These are phyloP conservation scores for Parsonsia alboflavescens DNA, from an alignment of 257 asterid species.

Conservation along the genomic window DNA sequence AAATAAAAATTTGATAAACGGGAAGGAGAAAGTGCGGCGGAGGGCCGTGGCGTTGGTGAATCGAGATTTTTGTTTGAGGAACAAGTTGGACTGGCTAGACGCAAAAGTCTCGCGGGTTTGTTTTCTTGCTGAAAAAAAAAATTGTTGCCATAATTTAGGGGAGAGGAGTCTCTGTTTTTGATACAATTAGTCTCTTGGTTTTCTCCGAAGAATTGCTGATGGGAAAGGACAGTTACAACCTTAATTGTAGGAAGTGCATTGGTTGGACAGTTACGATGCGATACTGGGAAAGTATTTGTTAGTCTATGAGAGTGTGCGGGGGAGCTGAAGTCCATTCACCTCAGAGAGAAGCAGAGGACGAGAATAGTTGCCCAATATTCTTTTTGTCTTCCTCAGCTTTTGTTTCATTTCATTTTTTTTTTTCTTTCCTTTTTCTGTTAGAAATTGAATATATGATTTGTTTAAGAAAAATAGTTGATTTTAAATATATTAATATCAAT, in stretches of 20 bases:
- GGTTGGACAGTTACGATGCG: slow-evolving; percentile 1
- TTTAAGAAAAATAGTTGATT: no score
- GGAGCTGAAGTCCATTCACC: background rate
- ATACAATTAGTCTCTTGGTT: background rate
- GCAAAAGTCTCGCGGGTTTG: background rate
- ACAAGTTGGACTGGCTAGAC: slow-evolving; percentile 7
- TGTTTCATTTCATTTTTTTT: background rate
- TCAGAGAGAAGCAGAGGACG: background rate
- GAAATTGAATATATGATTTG: no score
- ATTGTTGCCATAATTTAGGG: slow-evolving; percentile 3
- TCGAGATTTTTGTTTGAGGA: background rate
- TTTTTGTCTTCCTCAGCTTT: background rate
- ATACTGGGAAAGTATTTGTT: background rate
- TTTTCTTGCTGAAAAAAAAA: background rate
- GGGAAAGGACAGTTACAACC: slow-evolving; percentile 15
- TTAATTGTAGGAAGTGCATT: slow-evolving; percentile 15
- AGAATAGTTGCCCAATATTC: background rate
- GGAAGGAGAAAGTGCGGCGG: background rate
- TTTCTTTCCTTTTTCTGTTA: no score
- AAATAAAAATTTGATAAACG: background rate
- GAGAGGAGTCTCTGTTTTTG: background rate
- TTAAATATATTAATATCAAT: no score
- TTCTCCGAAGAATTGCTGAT: background rate
- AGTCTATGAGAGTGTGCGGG: background rate
- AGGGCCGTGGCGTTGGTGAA: slow-evolving; percentile 2